Conservation (phyloP, 306 rosid genomes). For the Hippophae gyantsensis region DNA sequence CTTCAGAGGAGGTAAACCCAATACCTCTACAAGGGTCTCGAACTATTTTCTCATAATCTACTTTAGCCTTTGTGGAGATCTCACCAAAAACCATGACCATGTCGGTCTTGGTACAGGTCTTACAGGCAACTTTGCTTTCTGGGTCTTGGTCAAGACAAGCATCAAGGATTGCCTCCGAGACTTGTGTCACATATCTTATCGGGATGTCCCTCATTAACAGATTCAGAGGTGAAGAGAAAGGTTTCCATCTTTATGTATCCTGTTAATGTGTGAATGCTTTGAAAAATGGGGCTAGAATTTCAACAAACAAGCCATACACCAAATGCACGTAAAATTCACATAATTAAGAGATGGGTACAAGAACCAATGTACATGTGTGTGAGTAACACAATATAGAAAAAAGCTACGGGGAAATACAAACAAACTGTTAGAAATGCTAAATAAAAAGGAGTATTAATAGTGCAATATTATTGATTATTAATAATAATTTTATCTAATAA, state of each 20-base stretch:
- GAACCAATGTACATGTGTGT: too few relatives aligned
- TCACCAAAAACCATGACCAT: slow-evolving; percentile 14
- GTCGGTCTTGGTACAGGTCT: slow-evolving; percentile 1
- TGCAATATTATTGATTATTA: too few relatives aligned
- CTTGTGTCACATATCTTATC: slow-evolving; percentile 21
- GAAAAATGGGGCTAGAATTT: too few relatives aligned
- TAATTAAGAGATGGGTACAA: too few relatives aligned
- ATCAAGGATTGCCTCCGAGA: slow-evolving; percentile 21
- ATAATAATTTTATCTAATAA: too few relatives aligned
- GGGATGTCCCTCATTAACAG: slow-evolving; percentile 24
- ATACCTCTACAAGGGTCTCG: slow-evolving; percentile 20
- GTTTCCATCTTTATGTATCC: slow-evolving; percentile 6
- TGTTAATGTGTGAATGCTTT: too few relatives aligned
- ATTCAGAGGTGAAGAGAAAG: slow-evolving; percentile 23
- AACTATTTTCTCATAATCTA: slow-evolving; percentile 20
- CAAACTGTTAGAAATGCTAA: too few relatives aligned
- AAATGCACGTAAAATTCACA: too few relatives aligned
- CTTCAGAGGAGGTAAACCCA: slow-evolving; percentile 14
- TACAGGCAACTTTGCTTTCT: slow-evolving; percentile 11
- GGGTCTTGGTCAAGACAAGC: slow-evolving; percentile 20
- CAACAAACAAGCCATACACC: too few relatives aligned
- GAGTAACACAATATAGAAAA: too few relatives aligned
- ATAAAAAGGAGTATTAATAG: too few relatives aligned
- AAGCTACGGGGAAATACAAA: too few relatives aligned
- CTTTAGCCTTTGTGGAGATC: slow-evolving; percentile 21